Base-by-base conservation (phyloP, 495 filamentous ascomycete genomes). In the Penicillium nucicola region DNA sequence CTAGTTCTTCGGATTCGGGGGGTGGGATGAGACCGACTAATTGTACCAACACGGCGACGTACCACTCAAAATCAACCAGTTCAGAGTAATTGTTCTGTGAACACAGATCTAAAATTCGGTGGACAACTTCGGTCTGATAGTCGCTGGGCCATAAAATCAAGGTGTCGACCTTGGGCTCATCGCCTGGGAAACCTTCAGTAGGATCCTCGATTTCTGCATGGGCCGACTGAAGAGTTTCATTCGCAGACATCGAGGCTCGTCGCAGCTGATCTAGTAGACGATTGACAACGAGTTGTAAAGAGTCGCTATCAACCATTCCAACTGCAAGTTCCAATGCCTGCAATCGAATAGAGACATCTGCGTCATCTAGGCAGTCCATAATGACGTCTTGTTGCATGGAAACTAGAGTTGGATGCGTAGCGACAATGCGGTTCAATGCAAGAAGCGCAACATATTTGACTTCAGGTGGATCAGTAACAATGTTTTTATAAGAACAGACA, bases 361-460 rank as follows among this genome's bases (percentile, higher is more conserved):
- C 71, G 69, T 96, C 95, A 54, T 98, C 95, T 56, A 98, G 87
- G 57, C 93, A 98, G 50, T 92, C 84, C 62, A 97, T 80, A 44
- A 98, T 96, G 40, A 97, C 92, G 63, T 96, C 90, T 69, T 95
- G 89, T 58, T 98, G 93, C 64, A 88, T 76, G 2, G 87, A 84
- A 30, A 98, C 92, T 35, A 98, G 78, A 58, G 84, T 81, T 0
- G 93, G 85, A 61, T 98, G 90, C 5, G 90, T 89, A 8, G 76
- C 61, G n/a, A 96, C 92, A 55, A 98, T 96, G 58, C 87, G 87
- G 44, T 92, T 92, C 72, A 97, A 92, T 13, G 95, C 93, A 31
- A 98, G 79, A 25, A 98, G 77, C 5, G 95, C 93, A 43, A 98
- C 95, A 64, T 97, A 98, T 84, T 93, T 96, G 40, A 98, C 90